Percentiles rank a stretch among this genome's conserved stretches.
Evolutionary conservation across 2,329 filamentous ascomycete species (phyloP).

Genomic region (Arthroderma sp.): DNA sequence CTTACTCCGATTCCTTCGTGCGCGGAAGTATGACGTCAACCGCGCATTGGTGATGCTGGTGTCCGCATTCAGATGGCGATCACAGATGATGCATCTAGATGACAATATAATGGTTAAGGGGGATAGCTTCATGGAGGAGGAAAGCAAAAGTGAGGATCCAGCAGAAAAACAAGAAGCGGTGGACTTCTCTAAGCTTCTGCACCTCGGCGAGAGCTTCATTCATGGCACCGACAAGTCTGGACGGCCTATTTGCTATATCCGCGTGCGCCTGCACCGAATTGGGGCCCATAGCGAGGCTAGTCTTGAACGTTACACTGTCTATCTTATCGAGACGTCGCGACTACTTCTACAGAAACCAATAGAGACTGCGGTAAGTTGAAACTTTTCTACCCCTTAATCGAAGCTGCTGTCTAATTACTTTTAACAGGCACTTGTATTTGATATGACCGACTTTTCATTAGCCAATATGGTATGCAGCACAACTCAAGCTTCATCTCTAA

Average conservation of each 20-base stretch:
- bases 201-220: conserved; percentile 85
- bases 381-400: conserved; percentile 8
- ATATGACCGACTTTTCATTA: conserved; percentile 87
- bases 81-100: conserved; percentile 73
- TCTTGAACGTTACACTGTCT: conserved; percentile 83
- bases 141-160: conserved; percentile 48
- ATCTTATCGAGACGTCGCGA: conserved; percentile 85
- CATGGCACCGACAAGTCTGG: conserved; percentile 77
- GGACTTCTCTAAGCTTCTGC: conserved; percentile 72
- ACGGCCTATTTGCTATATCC: conserved; percentile 74
- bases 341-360: conserved; percentile 67
- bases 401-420: no score
- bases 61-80: conserved; percentile 85
- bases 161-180: conserved; percentile 54
- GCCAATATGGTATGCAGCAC: conserved; percentile 69
- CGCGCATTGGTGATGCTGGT: conserved; percentile 90
- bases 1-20: conserved; percentile 68
- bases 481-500: not conserved
- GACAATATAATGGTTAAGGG: conserved; percentile 71
- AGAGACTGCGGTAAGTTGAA: conserved; percentile 70
- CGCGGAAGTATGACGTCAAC: conserved; percentile 92
- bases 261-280: conserved; percentile 67
- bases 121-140: conserved; percentile 54
- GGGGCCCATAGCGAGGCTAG: conserved; percentile 72
- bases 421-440: conserved; percentile 72